Conservation (phyloP, 202 grass and related monocot genomes). For the Musa balbisiana region DNA sequence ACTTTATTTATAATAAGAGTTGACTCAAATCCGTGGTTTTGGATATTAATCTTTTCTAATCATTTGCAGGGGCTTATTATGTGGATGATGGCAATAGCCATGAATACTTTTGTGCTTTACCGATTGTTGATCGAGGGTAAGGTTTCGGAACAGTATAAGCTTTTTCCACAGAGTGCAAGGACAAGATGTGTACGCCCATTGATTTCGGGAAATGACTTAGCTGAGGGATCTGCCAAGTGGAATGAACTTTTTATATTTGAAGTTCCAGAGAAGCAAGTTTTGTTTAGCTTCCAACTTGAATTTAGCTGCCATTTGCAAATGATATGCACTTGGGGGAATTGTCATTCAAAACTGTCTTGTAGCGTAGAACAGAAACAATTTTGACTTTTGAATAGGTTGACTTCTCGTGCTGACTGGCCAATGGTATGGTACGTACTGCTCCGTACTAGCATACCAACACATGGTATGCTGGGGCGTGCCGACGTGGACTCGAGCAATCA, state of each 20-base stretch:
- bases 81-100: conserved; percentile 91
- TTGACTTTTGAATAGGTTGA: no score
- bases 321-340: no score
- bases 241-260: conserved; percentile 99
- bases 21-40: neutral
- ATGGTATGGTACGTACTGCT: no score
- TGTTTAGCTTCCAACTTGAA: neutral
- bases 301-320: no score
- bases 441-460: no score
- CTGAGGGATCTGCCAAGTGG: conserved; percentile 56
- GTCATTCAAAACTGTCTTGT: no score
- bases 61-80: conserved; percentile 65
- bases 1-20: conserved; percentile 10
- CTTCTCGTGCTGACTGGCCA: no score
- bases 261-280: conserved; percentile 73
- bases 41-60: conserved; percentile 6
- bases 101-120: conserved; percentile 91
- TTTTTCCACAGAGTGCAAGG: conserved; percentile 96
- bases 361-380: no score
- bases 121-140: conserved; percentile 73
- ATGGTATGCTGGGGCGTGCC: no score
- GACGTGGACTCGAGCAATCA: no score
- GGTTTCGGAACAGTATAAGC: conserved; percentile 78
- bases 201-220: conserved; percentile 25
- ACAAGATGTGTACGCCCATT: conserved; percentile 88